phyloP scores from a whole-genome alignment of 2,329 filamentous ascomycete species.

The Aaosphaeria arxii region DNA sequence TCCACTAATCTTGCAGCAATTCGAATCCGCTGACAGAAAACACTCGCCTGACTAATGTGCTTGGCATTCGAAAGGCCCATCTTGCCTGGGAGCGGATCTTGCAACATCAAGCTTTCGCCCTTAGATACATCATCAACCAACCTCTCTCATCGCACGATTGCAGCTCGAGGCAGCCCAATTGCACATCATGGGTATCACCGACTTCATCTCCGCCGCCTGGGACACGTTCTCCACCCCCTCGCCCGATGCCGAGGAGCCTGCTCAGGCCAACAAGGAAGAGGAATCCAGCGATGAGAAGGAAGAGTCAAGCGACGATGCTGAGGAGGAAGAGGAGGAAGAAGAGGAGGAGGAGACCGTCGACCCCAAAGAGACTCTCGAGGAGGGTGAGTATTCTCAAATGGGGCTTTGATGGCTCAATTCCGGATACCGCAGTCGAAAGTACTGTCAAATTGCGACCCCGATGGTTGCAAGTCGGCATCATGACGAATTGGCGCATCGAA shows the following conservation, averaged over 20 bases:
- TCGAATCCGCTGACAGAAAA: not conserved
- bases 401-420: too few relatives aligned
- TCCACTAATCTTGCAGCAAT: not conserved
- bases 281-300: constrained; percentile 42
- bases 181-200: constrained; percentile 58
- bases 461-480: too few relatives aligned
- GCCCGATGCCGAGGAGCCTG: constrained; percentile 45
- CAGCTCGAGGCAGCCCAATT: constrained; percentile 26
- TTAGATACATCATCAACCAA: not conserved
- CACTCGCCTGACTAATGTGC: too few relatives aligned
- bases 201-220: constrained; percentile 63
- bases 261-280: constrained; percentile 41
- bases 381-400: constrained; percentile 65
- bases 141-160: constrained; percentile 3
- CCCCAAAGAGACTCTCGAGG: constrained; percentile 46
- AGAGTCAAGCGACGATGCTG: constrained; percentile 48
- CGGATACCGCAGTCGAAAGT: too few relatives aligned
- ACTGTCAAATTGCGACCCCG: too few relatives aligned
- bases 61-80: too few relatives aligned
- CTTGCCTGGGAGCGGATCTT: too few relatives aligned
- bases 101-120: too few relatives aligned
- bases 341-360: constrained; percentile 51
- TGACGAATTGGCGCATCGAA: too few relatives aligned
- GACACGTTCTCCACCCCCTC: constrained; percentile 57
- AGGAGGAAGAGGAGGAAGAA: constrained; percentile 72